These are phyloP conservation scores for Aspergillus alliaceus DNA, from an alignment of 2,329 filamentous ascomycete genomes.

Conservation along the genomic window DNA sequence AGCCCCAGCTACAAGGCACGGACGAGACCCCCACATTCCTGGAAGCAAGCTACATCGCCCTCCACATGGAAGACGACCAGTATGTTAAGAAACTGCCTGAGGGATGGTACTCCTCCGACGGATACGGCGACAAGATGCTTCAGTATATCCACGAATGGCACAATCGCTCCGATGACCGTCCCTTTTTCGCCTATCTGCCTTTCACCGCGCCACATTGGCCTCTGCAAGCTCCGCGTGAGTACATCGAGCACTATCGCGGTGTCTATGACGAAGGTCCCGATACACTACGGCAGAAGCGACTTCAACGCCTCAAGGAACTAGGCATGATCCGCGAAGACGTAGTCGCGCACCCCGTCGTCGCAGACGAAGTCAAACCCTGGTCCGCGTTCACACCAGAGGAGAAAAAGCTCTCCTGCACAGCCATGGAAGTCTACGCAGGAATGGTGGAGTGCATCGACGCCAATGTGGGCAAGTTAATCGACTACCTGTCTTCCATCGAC, in stretches of 20 bases:
- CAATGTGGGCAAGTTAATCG: slow-evolving; percentile 60
- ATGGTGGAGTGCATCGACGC: slow-evolving; percentile 65
- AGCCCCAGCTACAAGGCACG: slow-evolving; percentile 43
- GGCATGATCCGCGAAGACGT: slow-evolving; percentile 55
- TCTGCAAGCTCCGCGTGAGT: slow-evolving; percentile 58
- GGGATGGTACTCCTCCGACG: slow-evolving; percentile 56
- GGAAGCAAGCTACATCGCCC: slow-evolving; percentile 43
- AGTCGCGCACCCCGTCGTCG: slow-evolving; percentile 36
- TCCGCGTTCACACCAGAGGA: slow-evolving; percentile 37
- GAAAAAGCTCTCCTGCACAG: slow-evolving; percentile 44
- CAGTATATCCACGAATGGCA: slow-evolving; percentile 53
- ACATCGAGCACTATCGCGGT: slow-evolving; percentile 58
- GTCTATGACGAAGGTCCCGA: slow-evolving; percentile 63
- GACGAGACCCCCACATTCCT: slow-evolving; percentile 45
- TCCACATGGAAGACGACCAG: slow-evolving; percentile 48
- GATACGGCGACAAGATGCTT: slow-evolving; percentile 55
- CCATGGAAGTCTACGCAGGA: slow-evolving; percentile 63
- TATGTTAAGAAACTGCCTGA: slow-evolving; percentile 50
- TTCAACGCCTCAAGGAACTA: slow-evolving; percentile 57
- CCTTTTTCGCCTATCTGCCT: slow-evolving; percentile 62
- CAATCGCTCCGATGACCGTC: slow-evolving; percentile 37
- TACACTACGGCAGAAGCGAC: slow-evolving; percentile 53
- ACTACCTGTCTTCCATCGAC: slow-evolving; percentile 55
- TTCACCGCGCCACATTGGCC: slow-evolving; percentile 67
- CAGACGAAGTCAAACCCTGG: slow-evolving; percentile 47